Percentiles rank a stretch among this genome's conserved stretches.
phyloP scores from a whole-genome alignment of 768 basidiomycete genomes.

The Lactarius sp. region DNA sequence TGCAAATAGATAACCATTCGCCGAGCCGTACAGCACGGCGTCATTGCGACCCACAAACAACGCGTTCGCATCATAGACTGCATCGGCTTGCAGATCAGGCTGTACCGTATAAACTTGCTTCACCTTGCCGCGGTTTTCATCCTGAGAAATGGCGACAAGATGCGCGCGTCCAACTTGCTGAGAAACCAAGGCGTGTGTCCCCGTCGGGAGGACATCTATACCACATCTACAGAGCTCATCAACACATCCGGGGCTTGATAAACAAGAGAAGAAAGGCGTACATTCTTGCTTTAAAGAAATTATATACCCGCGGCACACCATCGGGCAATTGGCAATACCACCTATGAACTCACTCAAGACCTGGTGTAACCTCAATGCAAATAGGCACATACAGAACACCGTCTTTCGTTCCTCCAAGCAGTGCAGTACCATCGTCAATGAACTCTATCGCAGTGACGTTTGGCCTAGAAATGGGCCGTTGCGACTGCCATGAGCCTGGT shows the following conservation, averaged over 20 bases:
- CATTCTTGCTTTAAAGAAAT: slow-evolving; percentile 58
- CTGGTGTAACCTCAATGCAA: neutral
- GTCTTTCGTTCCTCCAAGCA: slow-evolving; percentile 66
- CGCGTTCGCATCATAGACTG: slow-evolving; percentile 40
- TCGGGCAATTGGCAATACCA: slow-evolving; percentile 69
- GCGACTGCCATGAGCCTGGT: slow-evolving; percentile 57
- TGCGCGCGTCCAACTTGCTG: slow-evolving; percentile 47
- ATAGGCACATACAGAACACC: slow-evolving; percentile 53
- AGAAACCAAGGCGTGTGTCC: slow-evolving; percentile 49
- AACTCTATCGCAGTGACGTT: slow-evolving; percentile 63
- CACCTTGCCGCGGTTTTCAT: slow-evolving; percentile 47
- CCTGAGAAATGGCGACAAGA: slow-evolving; percentile 46
- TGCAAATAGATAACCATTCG: slow-evolving; percentile 51
- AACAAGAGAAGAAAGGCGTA: slow-evolving; percentile 30
- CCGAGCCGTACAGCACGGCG: slow-evolving; percentile 51
- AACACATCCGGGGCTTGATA: neutral
- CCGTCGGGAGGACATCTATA: slow-evolving; percentile 47
- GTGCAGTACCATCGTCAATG: slow-evolving; percentile 54
- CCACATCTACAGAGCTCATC: slow-evolving; percentile 39
- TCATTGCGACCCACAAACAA: slow-evolving; percentile 50
- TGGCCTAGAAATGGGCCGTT: slow-evolving; percentile 58
- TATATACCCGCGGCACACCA: slow-evolving; percentile 55
- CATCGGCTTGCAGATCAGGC: slow-evolving; percentile 32
- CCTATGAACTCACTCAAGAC: slow-evolving; percentile 32
- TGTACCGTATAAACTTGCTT: slow-evolving; percentile 51